Evolutionary conservation across 257 asterid species (phyloP).

Genomic region (Vinca minor): DNA sequence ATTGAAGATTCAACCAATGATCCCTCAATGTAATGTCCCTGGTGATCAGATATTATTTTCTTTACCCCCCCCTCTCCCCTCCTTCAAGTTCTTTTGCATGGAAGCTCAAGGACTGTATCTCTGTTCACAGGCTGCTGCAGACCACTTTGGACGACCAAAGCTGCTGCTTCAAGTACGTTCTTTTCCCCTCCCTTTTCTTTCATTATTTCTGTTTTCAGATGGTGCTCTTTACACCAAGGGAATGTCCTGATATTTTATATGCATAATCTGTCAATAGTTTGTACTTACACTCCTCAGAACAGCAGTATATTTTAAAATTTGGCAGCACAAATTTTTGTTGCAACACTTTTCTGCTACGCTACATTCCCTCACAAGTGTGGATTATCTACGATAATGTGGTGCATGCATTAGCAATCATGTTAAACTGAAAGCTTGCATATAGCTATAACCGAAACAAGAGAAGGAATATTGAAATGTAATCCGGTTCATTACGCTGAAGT

Average conservation of each 20-base stretch:
- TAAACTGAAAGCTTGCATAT: not conserved
- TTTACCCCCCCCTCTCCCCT: not conserved
- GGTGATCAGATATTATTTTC: not conserved
- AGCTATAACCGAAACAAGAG: not conserved
- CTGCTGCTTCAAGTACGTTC: slow-evolving; percentile 71
- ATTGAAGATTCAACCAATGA: slow-evolving; percentile 60
- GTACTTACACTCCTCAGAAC: not conserved
- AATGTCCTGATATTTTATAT: too few relatives aligned
- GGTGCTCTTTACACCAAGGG: too few relatives aligned
- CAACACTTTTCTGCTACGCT: too few relatives aligned
- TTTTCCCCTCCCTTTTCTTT: not conserved
- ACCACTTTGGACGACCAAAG: slow-evolving; percentile 44
- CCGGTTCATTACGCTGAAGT: not conserved
- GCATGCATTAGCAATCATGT: not conserved
- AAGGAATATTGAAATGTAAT: not conserved
- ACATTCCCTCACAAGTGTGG: not conserved
- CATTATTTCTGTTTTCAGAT: slow-evolving; percentile 1
- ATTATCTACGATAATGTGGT: not conserved
- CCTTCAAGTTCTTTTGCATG: slow-evolving; percentile 14
- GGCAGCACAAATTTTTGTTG: too few relatives aligned
- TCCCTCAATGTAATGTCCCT: slow-evolving; percentile 46
- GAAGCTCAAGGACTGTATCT: slow-evolving; percentile 63
- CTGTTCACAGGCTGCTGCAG: slow-evolving; percentile 58
- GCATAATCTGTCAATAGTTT: not conserved
- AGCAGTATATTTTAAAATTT: not conserved